Percentiles rank a stretch among this genome's conserved stretches.
Evolutionary conservation across 164 flowering plant genomes (phyloP).

Genomic region (Tinospora cordifolia): DNA sequence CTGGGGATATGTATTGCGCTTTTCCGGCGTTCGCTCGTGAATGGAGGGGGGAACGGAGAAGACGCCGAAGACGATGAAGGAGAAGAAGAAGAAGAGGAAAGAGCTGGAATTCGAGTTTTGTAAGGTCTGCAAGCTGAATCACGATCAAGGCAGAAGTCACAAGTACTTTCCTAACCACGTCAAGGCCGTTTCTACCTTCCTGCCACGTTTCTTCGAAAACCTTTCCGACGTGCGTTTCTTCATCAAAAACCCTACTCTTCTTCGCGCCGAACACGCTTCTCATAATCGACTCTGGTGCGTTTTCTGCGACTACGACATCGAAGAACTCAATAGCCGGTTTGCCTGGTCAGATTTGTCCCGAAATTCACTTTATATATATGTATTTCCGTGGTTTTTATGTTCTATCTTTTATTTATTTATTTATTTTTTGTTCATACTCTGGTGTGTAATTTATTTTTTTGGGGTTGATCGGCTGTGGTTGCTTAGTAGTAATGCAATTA

Average conservation of each 20-base stretch:
- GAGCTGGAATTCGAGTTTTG: conserved; percentile 60
- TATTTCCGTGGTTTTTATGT: background rate
- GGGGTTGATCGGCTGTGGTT: background rate
- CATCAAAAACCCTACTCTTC: conserved; percentile 50
- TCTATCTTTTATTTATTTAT: conserved; percentile 12
- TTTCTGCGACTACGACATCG: conserved; percentile 59
- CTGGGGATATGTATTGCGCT: too few relatives aligned
- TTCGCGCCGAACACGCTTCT: conserved; percentile 45
- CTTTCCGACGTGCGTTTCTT: conserved; percentile 55
- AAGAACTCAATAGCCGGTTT: conserved; percentile 44
- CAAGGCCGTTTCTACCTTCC: conserved; percentile 52
- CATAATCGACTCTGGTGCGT: conserved; percentile 75
- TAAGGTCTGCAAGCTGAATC: conserved; percentile 68
- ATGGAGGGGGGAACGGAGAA: background rate
- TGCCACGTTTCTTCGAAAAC: conserved; percentile 55
- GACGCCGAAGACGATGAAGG: background rate
- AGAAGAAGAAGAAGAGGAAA: conserved; percentile 21
- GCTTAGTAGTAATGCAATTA: conserved; percentile 56
- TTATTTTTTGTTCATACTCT: background rate
- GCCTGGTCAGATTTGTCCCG: conserved; percentile 42
- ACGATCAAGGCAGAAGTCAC: conserved; percentile 67
- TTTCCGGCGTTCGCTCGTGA: background rate
- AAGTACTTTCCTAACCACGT: conserved; percentile 64
- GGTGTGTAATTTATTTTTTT: background rate
- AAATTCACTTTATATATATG: too few relatives aligned